Conservation (phyloP, 2,329 filamentous ascomycete species). For the Talaromyces sp. region DNA sequence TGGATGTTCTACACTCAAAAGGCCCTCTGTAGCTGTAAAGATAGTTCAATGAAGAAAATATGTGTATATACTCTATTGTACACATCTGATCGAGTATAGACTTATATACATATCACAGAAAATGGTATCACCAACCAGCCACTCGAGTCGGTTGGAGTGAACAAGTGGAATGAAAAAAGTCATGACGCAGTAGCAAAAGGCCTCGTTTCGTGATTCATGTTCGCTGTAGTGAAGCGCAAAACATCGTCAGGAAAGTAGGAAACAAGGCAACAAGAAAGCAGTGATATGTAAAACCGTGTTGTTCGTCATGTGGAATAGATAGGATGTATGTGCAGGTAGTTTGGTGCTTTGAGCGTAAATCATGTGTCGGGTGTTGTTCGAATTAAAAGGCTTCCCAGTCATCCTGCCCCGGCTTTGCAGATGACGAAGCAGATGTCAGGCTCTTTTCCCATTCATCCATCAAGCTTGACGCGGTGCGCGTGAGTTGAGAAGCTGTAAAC, state of each 20-base stretch:
- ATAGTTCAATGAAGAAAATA: neutral
- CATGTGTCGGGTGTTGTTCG: neutral
- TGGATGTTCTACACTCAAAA: neutral
- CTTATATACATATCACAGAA: neutral
- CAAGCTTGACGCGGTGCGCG: conserved; percentile 75
- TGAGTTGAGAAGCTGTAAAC: conserved; percentile 70
- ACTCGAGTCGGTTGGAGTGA: neutral
- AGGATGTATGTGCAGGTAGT: neutral
- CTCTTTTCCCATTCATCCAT: conserved; percentile 91
- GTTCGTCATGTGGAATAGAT: conserved; percentile 2
- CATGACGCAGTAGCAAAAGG: conserved; percentile 3
- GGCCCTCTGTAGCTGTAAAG: neutral
- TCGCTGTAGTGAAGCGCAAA: conserved; percentile 7
- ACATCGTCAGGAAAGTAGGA: conserved; percentile 10
- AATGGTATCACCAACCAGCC: neutral
- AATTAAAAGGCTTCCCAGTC: conserved; percentile 18
- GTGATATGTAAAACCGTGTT: neutral
- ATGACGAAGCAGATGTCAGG: conserved; percentile 51
- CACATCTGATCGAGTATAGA: neutral
- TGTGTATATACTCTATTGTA: neutral
- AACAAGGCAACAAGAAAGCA: neutral
- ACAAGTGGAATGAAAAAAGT: neutral
- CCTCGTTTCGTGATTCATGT: conserved; percentile 17
- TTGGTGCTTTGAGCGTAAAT: neutral
- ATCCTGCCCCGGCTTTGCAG: conserved; percentile 13